Conservation (phyloP, 495 filamentous ascomycete species). For the Xylaria acuta region DNA sequence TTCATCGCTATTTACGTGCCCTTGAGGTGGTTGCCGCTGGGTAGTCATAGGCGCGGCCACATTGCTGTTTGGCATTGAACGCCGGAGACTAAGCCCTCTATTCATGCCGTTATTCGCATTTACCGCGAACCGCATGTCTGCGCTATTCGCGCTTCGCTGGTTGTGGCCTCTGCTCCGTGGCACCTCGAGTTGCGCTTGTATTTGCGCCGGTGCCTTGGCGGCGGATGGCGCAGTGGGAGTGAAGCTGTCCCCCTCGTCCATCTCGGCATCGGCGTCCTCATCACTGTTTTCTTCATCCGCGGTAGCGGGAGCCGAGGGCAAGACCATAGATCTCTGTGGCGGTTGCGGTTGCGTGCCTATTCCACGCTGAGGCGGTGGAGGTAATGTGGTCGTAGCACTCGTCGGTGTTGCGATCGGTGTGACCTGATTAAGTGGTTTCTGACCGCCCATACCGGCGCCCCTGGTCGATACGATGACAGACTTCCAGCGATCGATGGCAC, state of each 20-base stretch:
- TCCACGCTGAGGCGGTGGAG: conserved; percentile 13
- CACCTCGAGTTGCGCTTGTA: conserved; percentile 39
- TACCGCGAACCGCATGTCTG: conserved; percentile 30
- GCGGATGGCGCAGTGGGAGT: conserved; percentile 34
- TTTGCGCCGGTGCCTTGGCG: conserved; percentile 30
- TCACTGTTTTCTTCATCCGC: conserved; percentile 48
- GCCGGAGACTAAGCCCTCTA: conserved; percentile 35
- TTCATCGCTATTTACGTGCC: conserved; percentile 41
- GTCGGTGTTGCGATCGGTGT: conserved; percentile 30
- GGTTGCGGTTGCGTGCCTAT: conserved; percentile 28
- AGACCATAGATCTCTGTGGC: conserved; percentile 28
- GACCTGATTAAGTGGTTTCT: conserved; percentile 41
- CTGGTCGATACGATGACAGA: conserved; percentile 52
- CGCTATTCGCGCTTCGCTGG: conserved; percentile 27
- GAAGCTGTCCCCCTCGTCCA: conserved; percentile 48
- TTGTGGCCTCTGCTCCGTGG: conserved; percentile 33
- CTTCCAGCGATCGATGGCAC: conserved; percentile 60
- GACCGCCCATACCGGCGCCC: conserved; percentile 44
- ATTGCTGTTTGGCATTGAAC: conserved; percentile 40
- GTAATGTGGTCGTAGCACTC: conserved; percentile 18
- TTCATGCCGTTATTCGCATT: conserved; percentile 33
- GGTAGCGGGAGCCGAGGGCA: conserved; percentile 25
- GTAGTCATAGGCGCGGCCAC: conserved; percentile 32
- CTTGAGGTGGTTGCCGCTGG: conserved; percentile 36
- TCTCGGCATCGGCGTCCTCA: conserved; percentile 48